phyloP scores from a whole-genome alignment of 179 eudicot genomes.

The Pouteria campechiana region DNA sequence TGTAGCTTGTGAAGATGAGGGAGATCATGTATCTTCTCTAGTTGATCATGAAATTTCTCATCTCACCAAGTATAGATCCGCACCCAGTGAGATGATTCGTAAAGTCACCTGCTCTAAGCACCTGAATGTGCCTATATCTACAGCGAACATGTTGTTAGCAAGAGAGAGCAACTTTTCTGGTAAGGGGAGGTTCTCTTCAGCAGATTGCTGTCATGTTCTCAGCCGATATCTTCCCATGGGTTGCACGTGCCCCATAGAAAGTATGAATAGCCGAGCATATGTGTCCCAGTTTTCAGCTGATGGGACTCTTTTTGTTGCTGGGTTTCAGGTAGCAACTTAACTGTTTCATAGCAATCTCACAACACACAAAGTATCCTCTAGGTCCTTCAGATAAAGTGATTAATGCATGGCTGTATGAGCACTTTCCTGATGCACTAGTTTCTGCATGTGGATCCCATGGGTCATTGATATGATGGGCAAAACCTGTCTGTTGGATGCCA shows the following conservation, averaged over 20 bases:
- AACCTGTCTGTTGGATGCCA: too few species aligned
- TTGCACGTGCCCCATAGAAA: conserved; percentile 46
- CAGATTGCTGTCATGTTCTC: conserved; percentile 53
- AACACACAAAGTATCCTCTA: too few species aligned
- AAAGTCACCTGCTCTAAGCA: conserved; percentile 20
- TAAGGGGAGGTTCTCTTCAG: conserved; percentile 58
- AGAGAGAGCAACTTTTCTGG: conserved; percentile 65
- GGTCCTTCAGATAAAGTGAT: too few species aligned
- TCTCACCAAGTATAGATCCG: conserved; percentile 44
- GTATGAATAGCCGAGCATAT: conserved; percentile 60
- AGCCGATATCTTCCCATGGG: conserved; percentile 65
- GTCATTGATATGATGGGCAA: too few species aligned
- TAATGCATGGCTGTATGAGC: too few species aligned
- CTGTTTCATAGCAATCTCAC: too few species aligned
- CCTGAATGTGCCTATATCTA: conserved; percentile 28
- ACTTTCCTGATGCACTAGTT: too few species aligned
- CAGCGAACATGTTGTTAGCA: conserved; percentile 48
- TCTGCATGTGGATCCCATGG: too few species aligned
- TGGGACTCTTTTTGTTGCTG: conserved; percentile 72
- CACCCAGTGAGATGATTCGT: conserved; percentile 32
- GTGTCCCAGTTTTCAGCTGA: conserved; percentile 78
- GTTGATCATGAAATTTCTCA: conserved; percentile 57
- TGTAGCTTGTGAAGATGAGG: too few species aligned
- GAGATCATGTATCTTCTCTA: conserved; percentile 8
- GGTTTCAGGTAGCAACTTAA: conserved; percentile 50